Percentiles rank a stretch among this genome's conserved stretches.
These are phyloP conservation scores for Phytophthora pinifolia DNA, from an alignment of 352 stramenopile genomes.

Conservation along the genomic window DNA sequence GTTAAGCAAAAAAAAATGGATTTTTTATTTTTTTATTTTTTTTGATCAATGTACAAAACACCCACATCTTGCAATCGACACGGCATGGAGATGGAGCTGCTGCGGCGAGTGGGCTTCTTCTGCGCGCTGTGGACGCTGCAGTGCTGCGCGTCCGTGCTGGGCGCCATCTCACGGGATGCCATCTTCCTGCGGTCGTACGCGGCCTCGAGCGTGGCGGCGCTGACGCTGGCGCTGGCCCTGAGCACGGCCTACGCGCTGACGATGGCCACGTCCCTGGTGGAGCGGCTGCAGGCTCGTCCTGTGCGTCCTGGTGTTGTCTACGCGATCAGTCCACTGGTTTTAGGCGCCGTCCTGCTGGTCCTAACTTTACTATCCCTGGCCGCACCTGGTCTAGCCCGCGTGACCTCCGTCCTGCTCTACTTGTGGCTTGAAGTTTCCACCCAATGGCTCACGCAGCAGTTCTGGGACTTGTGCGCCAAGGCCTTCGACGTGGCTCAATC, in stretches of 20 bases:
- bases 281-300: constrained; percentile 26
- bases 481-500: constrained; percentile 79
- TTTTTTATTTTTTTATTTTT: too few species aligned
- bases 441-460: constrained; percentile 81
- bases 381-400: constrained; percentile 38
- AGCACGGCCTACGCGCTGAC: constrained; percentile 74
- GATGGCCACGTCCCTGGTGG: constrained; percentile 37
- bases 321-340: constrained; percentile 40
- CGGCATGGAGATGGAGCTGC: constrained; percentile 27
- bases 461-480: constrained; percentile 86
- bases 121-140: constrained; percentile 79
- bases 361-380: constrained; percentile 56
- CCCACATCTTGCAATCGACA: too few species aligned
- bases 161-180: constrained; percentile 78
- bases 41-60: too few species aligned
- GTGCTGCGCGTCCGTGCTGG: constrained; percentile 73
- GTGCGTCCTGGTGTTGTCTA: constrained; percentile 49
- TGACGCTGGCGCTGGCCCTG: constrained; percentile 75
- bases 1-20: too few species aligned
- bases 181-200: constrained; percentile 79
- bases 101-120: constrained; percentile 79
- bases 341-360: constrained; percentile 43
- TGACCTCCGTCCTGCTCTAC: constrained; percentile 68
- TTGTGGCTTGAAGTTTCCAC: constrained; percentile 78
- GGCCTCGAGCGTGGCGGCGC: constrained; percentile 66